Conservation (phyloP, 2,329 filamentous ascomycete species). For the Hypomyces rosellus region DNA sequence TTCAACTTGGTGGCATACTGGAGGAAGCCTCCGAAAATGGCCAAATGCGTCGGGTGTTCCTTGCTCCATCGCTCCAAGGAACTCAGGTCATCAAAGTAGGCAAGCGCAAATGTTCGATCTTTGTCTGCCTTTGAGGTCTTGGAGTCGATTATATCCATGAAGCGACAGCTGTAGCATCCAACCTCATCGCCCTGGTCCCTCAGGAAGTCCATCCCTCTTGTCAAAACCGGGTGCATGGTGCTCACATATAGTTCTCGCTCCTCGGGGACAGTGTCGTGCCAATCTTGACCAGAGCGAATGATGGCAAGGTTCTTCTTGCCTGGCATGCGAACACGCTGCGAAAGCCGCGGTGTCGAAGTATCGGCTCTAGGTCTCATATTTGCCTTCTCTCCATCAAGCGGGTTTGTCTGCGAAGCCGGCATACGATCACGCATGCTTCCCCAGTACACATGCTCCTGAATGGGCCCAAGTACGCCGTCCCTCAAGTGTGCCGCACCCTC, state of each 20-base stretch:
- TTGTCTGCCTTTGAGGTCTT: slow-evolving; percentile 14
- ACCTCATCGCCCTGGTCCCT: slow-evolving; percentile 36
- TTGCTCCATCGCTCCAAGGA: slow-evolving; percentile 35
- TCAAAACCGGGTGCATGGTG: slow-evolving; percentile 39
- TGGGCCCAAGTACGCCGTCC: slow-evolving; percentile 27
- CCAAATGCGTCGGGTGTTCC: slow-evolving; percentile 32
- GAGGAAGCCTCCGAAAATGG: slow-evolving; percentile 35
- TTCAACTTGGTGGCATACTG: slow-evolving; percentile 32
- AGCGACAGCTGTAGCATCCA: slow-evolving; percentile 37
- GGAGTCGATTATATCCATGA: slow-evolving; percentile 35
- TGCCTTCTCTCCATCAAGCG: slow-evolving; percentile 22
- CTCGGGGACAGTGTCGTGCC: slow-evolving; percentile 32
- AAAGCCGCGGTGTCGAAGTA: background rate
- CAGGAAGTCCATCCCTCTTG: slow-evolving; percentile 38
- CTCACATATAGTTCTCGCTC: slow-evolving; percentile 37
- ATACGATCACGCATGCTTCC: slow-evolving; percentile 40
- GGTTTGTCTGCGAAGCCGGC: slow-evolving; percentile 31
- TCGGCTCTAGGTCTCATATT: background rate
- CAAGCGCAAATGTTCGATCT: slow-evolving; percentile 35
- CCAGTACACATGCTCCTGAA: slow-evolving; percentile 40
- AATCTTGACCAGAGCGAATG: slow-evolving; percentile 41
- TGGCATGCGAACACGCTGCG: slow-evolving; percentile 23
- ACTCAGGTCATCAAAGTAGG: slow-evolving; percentile 35
- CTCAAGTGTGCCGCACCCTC: slow-evolving; percentile 38
- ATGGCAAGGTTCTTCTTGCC: slow-evolving; percentile 35